These are phyloP conservation scores for Aureobasidium uvarum DNA, from an alignment of 2,329 filamentous ascomycete genomes.

Conservation along the genomic window DNA sequence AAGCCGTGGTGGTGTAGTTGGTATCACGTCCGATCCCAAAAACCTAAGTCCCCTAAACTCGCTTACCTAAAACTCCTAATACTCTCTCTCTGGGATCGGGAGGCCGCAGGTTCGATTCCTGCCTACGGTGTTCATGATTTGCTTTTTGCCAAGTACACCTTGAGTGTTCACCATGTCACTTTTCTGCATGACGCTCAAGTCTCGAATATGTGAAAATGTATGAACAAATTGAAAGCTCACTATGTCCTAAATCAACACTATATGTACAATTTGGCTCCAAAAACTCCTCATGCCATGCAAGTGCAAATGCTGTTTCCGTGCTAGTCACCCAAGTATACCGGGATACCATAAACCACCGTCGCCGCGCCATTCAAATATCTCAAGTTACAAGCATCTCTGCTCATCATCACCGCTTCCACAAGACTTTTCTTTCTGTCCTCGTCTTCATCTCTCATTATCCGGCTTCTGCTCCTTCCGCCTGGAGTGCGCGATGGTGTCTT, in stretches of 20 bases:
- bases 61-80: too few relatives aligned
- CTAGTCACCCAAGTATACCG: constrained; percentile 66
- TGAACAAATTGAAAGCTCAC: background rate
- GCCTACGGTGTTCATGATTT: background rate
- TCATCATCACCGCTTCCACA: constrained; percentile 76
- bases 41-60: too few relatives aligned
- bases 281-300: background rate
- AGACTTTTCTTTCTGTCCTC: constrained; percentile 51
- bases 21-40: background rate
- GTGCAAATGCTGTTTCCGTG: background rate
- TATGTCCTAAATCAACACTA: background rate
- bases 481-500: constrained; percentile 38
- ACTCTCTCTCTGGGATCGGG: background rate
- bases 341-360: constrained; percentile 91
- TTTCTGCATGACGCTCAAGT: background rate
- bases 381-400: constrained; percentile 77
- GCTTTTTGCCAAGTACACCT: background rate
- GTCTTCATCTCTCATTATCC: constrained; percentile 34
- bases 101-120: background rate
- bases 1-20: background rate
- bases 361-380: constrained; percentile 91
- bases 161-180: background rate
- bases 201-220: background rate
- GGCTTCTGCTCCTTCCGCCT: constrained; percentile 33
- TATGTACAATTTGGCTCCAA: background rate